Conservation (phyloP, 139 green algal genomes). For the Chlorella sorokiniana region DNA sequence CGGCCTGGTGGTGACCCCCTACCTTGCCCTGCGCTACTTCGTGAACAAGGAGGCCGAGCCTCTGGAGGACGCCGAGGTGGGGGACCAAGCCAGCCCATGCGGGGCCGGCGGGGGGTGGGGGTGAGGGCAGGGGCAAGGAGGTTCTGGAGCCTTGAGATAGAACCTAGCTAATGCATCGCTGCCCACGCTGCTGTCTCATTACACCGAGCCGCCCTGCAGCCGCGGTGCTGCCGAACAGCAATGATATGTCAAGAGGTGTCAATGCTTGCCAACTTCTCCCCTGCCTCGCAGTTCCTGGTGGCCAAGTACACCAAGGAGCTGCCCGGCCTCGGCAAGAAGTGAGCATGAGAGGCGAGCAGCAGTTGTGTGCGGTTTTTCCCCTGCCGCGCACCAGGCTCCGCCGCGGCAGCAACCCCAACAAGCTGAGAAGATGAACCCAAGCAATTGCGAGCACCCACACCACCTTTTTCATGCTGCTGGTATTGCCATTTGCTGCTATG, state of each 20-base stretch:
- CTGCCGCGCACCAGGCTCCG: too few relatives aligned
- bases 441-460: too few relatives aligned
- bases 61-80: slow-evolving; percentile 11
- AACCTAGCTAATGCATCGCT: too few relatives aligned
- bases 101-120: slow-evolving; percentile 47
- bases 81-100: neutral
- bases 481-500: too few relatives aligned
- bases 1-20: slow-evolving; percentile 48
- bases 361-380: neutral
- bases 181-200: too few relatives aligned
- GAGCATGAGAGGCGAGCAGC: neutral
- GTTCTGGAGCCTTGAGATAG: too few relatives aligned
- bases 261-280: neutral
- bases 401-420: too few relatives aligned
- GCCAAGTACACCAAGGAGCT: slow-evolving; percentile 48
- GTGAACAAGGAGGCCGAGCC: slow-evolving; percentile 15
- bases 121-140: slow-evolving; percentile 41
- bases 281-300: neutral
- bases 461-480: too few relatives aligned
- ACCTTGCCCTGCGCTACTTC: slow-evolving; percentile 40
- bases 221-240: too few relatives aligned
- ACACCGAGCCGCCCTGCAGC: too few relatives aligned
- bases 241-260: too few relatives aligned
- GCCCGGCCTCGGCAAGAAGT: slow-evolving; percentile 56
- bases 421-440: too few relatives aligned